Percentiles rank a stretch among this genome's conserved stretches.
phyloP scores from a whole-genome alignment of 768 basidiomycete genomes.

The Boletus reticuloceps region DNA sequence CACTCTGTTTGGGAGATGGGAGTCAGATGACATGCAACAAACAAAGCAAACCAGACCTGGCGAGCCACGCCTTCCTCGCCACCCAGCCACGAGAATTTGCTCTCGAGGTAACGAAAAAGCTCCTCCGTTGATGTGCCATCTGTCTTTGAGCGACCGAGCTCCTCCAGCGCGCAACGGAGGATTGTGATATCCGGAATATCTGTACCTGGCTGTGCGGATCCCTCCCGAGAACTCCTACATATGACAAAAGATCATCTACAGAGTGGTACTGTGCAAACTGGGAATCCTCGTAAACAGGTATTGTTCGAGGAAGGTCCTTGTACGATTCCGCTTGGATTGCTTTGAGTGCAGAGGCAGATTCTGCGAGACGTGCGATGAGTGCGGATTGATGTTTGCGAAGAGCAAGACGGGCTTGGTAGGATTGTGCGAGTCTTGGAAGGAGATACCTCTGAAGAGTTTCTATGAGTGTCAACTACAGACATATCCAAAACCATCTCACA shows the following conservation, averaged over 20 bases:
- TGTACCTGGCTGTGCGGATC: slow-evolving; percentile 11
- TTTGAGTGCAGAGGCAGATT: slow-evolving; percentile 55
- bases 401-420: slow-evolving; percentile 58
- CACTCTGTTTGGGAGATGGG: slow-evolving; percentile 30
- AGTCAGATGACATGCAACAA: background rate
- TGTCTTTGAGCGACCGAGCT: slow-evolving; percentile 38
- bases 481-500: slow-evolving; percentile 37
- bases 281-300: slow-evolving; percentile 47
- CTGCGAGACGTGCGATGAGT: slow-evolving; percentile 52
- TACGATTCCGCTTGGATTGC: slow-evolving; percentile 53
- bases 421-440: slow-evolving; percentile 60
- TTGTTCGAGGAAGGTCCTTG: slow-evolving; percentile 54
- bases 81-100: slow-evolving; percentile 55
- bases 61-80: slow-evolving; percentile 48
- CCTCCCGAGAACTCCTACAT: slow-evolving; percentile 6
- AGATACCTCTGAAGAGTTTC: slow-evolving; percentile 55
- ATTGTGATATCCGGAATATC: slow-evolving; percentile 52
- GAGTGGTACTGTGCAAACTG: slow-evolving; percentile 45
- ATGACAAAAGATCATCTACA: slow-evolving; percentile 39
- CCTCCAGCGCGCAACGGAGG: slow-evolving; percentile 60
- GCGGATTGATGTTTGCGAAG: slow-evolving; percentile 58
- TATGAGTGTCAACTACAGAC: slow-evolving; percentile 4
- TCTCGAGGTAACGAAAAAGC: slow-evolving; percentile 57
- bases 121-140: slow-evolving; percentile 53
- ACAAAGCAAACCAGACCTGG: slow-evolving; percentile 44